Percentiles rank a stretch among this genome's conserved stretches.
phyloP scores from a whole-genome alignment of 148 eudicot genomes.

The Euryodendron excelsum region DNA sequence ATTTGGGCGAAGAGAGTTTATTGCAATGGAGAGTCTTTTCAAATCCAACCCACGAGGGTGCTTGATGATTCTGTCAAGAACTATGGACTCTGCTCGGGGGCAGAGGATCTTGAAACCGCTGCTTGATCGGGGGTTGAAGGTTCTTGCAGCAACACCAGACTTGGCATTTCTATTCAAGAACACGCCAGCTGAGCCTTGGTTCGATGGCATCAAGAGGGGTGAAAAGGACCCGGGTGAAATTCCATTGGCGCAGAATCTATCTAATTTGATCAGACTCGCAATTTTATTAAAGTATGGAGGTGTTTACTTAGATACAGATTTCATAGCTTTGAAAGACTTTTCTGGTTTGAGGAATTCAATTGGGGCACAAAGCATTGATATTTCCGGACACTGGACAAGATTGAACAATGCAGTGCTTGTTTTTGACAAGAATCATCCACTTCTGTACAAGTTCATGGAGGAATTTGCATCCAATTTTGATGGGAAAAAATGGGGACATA shows the following conservation, averaged over 20 bases:
- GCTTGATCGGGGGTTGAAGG: too few relatives aligned
- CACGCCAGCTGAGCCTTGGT: conserved; percentile 63
- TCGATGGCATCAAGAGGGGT: conserved; percentile 43
- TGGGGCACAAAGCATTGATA: conserved; percentile 50
- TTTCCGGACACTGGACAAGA: conserved; percentile 40
- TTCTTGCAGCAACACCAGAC: conserved; percentile 42
- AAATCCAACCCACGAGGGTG: too few relatives aligned
- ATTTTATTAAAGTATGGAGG: conserved; percentile 74
- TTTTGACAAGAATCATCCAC: conserved; percentile 61
- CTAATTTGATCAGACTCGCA: conserved; percentile 55
- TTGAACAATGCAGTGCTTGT: conserved; percentile 65
- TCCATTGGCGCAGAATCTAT: conserved; percentile 65
- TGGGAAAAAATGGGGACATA: conserved; percentile 72
- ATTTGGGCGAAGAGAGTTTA: conserved; percentile 46
- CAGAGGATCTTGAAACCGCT: conserved; percentile 19
- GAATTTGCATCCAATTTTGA: conserved; percentile 57
- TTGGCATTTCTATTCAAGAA: conserved; percentile 31
- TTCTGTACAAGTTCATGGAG: conserved; percentile 61
- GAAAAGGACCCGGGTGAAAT: conserved; percentile 53
- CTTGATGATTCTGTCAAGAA: too few relatives aligned
- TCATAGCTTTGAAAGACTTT: conserved; percentile 49
- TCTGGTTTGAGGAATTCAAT: conserved; percentile 51
- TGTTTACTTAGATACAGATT: conserved; percentile 57
- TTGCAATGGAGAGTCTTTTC: conserved; percentile 50
- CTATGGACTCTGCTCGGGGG: conserved; percentile 56